phyloP scores from a whole-genome alignment of 2,329 filamentous ascomycete species.

The Colletotrichum brevisporum region DNA sequence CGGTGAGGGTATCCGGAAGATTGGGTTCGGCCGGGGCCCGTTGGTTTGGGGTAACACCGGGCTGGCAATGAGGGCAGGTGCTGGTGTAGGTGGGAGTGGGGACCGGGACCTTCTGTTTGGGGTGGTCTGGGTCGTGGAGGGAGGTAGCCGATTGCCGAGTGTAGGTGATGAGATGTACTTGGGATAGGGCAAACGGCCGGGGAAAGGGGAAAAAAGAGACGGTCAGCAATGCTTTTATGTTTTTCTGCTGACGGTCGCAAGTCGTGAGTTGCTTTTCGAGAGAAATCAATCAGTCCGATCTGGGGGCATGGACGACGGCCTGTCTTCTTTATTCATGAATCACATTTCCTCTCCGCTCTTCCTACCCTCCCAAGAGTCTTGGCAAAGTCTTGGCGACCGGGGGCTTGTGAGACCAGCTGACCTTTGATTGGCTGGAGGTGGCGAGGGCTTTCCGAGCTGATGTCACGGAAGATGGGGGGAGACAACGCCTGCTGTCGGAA shows the following conservation, averaged over 20 bases:
- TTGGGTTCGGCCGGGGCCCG: slow-evolving; percentile 22
- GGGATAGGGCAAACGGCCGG: slow-evolving; percentile 5
- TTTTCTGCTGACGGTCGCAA: slow-evolving; percentile 29
- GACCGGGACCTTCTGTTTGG: background rate
- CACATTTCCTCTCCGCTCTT: slow-evolving; percentile 41
- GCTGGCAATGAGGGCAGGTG: slow-evolving; percentile 4
- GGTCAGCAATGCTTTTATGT: slow-evolving; percentile 40
- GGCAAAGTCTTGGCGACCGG: slow-evolving; percentile 39
- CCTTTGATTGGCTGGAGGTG: slow-evolving; percentile 27
- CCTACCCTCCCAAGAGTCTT: slow-evolving; percentile 37
- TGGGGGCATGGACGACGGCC: slow-evolving; percentile 37
- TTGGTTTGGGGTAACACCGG: background rate
- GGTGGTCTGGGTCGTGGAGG: slow-evolving; percentile 10
- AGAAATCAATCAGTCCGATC: slow-evolving; percentile 19
- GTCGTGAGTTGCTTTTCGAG: slow-evolving; percentile 22
- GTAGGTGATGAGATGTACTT: slow-evolving; percentile 24
- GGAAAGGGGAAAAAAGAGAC: slow-evolving; percentile 17
- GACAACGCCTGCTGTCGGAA: background rate
- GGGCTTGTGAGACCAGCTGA: slow-evolving; percentile 25
- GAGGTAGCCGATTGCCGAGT: slow-evolving; percentile 33
- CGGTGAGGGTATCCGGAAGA: slow-evolving; percentile 17
- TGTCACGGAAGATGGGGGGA: slow-evolving; percentile 29
- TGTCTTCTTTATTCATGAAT: slow-evolving; percentile 40
- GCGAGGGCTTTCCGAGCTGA: slow-evolving; percentile 39
- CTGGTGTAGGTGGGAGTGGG: slow-evolving; percentile 36